Conservation (phyloP, 2,329 filamentous ascomycete species). For the Colletotrichum tropicale region DNA sequence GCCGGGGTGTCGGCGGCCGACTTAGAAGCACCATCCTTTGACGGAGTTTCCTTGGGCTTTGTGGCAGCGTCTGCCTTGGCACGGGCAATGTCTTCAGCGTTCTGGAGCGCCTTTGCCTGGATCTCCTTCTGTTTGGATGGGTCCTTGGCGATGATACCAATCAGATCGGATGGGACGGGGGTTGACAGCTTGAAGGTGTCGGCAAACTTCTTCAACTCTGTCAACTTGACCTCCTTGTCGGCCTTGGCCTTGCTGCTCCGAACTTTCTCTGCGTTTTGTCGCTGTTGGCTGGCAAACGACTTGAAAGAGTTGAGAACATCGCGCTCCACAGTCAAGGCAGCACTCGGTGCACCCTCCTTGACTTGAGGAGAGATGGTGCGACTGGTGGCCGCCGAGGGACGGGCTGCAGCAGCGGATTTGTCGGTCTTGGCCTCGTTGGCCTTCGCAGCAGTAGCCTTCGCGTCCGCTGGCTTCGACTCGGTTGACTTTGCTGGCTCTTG, state of each 20-base stretch:
- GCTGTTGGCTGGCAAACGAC: slow-evolving; percentile 63
- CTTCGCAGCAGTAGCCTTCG: background rate
- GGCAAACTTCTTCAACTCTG: slow-evolving; percentile 94
- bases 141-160: slow-evolving; percentile 95
- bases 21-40: slow-evolving; percentile 52
- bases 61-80: slow-evolving; percentile 48
- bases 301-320: slow-evolving; percentile 69
- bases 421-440: slow-evolving; percentile 1
- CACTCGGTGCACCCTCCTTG: slow-evolving; percentile 52
- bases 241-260: slow-evolving; percentile 64
- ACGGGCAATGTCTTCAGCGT: slow-evolving; percentile 67
- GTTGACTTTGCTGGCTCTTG: background rate
- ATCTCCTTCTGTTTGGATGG: slow-evolving; percentile 94
- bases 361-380: slow-evolving; percentile 45
- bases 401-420: slow-evolving; percentile 28
- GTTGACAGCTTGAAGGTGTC: slow-evolving; percentile 93
- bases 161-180: slow-evolving; percentile 87
- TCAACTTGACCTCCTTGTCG: slow-evolving; percentile 92
- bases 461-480: slow-evolving; percentile 6
- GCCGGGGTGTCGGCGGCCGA: slow-evolving; percentile 26
- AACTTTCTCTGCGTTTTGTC: slow-evolving; percentile 59
- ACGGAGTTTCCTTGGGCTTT: slow-evolving; percentile 59
- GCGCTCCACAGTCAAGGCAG: slow-evolving; percentile 64
- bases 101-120: slow-evolving; percentile 82
- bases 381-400: slow-evolving; percentile 41